Conservation (phyloP, 202 grass and related monocot species). For the Elaeis oleifera region DNA sequence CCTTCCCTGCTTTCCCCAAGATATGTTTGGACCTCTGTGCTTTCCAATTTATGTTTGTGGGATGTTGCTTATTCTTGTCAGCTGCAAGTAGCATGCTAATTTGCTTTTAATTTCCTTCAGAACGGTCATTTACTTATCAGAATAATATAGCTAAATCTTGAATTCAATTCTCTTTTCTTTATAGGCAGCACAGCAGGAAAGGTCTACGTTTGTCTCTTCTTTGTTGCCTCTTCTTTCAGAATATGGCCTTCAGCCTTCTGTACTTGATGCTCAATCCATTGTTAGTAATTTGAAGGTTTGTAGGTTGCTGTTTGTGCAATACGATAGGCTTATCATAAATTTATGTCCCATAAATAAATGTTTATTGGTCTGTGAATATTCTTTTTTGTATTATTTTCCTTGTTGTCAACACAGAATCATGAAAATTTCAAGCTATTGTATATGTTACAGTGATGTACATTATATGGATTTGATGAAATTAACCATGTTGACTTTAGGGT, state of each 20-base stretch:
- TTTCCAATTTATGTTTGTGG: too few relatives aligned
- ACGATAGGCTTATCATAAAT: background rate
- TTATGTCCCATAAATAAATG: too few relatives aligned
- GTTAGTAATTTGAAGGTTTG: slow-evolving; percentile 66
- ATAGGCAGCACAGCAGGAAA: slow-evolving; percentile 87
- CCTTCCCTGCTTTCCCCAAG: too few relatives aligned
- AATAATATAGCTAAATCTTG: slow-evolving; percentile 10
- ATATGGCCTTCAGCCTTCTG: slow-evolving; percentile 58
- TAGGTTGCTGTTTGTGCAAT: slow-evolving; percentile 9
- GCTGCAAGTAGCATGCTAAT: background rate
- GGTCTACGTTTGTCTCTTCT: slow-evolving; percentile 78
- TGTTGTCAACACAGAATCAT: too few relatives aligned
- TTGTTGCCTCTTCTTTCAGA: slow-evolving; percentile 90
- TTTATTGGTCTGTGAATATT: too few relatives aligned
- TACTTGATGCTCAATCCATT: slow-evolving; percentile 75
- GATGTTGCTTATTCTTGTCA: too few relatives aligned
- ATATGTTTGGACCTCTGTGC: too few relatives aligned
- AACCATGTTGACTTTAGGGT: too few relatives aligned
- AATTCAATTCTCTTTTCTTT: slow-evolving; percentile 30
- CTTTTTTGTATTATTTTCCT: too few relatives aligned
- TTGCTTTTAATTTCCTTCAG: slow-evolving; percentile 15
- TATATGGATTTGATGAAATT: too few relatives aligned
- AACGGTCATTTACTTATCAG: slow-evolving; percentile 16
- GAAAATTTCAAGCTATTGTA: too few relatives aligned
- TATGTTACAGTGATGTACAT: too few relatives aligned